These are phyloP conservation scores for Bipolaris oryzae DNA, from an alignment of 2,329 filamentous ascomycete species.

Conservation along the genomic window DNA sequence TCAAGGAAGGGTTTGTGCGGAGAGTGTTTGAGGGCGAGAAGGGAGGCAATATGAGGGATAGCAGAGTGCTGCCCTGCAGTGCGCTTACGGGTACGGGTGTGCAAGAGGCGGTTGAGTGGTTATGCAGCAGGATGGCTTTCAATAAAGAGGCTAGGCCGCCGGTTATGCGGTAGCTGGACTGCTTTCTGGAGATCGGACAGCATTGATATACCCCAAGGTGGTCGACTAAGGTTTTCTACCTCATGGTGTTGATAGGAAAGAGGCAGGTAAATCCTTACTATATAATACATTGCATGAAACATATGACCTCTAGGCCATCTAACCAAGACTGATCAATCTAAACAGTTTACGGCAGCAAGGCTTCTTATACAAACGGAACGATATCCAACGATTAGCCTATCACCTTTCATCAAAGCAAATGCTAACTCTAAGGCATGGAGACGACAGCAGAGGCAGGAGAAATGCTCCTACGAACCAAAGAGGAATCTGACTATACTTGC, in stretches of 20 bases:
- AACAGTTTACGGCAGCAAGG: background rate
- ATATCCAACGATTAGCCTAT: background rate
- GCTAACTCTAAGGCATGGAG: background rate
- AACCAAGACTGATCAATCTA: background rate
- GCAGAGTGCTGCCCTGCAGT: constrained; percentile 86
- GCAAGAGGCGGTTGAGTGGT: constrained; percentile 94
- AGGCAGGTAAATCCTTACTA: background rate
- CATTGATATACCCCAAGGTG: constrained; percentile 10
- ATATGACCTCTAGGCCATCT: background rate
- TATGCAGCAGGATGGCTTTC: constrained; percentile 90
- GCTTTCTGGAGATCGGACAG: background rate
- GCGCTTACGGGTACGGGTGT: constrained; percentile 86
- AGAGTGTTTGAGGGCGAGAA: constrained; percentile 96
- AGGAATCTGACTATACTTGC: background rate
- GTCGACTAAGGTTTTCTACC: background rate
- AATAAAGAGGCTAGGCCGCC: constrained; percentile 93
- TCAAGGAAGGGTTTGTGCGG: constrained; percentile 95
- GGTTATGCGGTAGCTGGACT: constrained; percentile 73
- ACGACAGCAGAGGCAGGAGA: constrained; percentile 4
- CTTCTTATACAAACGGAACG: background rate
- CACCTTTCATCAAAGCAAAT: background rate
- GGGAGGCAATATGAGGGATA: constrained; percentile 83
- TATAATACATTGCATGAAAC: background rate
- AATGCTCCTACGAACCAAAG: background rate
- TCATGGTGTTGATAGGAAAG: background rate